Evolutionary conservation across 2,329 filamentous ascomycete species (phyloP).

Genomic region (Colletotrichum siamense): DNA sequence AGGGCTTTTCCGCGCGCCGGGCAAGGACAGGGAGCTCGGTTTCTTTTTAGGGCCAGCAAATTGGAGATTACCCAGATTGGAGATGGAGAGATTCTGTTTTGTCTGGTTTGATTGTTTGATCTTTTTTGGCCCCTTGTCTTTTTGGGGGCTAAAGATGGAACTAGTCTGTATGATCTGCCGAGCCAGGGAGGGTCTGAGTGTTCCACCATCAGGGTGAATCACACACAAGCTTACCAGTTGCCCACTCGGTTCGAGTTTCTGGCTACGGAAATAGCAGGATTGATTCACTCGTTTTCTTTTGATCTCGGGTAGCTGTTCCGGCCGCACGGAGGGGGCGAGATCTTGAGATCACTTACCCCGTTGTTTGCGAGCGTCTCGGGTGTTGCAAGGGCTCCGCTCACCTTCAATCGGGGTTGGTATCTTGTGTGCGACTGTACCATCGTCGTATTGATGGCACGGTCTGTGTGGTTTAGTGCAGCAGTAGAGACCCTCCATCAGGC

Average conservation of each 20-base stretch:
- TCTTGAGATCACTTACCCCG: not conserved
- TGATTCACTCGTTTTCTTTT: not conserved
- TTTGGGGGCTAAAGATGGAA: not conserved
- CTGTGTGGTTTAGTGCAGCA: not conserved
- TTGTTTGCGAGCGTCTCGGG: not conserved
- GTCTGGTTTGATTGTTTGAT: not conserved
- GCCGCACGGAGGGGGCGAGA: not conserved
- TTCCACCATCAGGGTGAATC: not conserved
- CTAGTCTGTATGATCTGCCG: not conserved
- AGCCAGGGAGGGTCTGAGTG: not conserved
- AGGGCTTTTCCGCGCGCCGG: not conserved
- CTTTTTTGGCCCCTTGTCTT: not conserved
- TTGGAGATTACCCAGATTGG: not conserved
- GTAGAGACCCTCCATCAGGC: not conserved
- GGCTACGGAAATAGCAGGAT: not conserved
- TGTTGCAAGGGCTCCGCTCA: not conserved
- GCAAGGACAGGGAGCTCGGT: not conserved
- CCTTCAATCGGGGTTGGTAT: not conserved
- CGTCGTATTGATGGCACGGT: not conserved
- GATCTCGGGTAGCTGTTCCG: not conserved
- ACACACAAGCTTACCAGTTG: not conserved
- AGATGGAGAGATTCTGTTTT: not conserved
- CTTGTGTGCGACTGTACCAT: not conserved
- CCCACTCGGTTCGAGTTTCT: not conserved
- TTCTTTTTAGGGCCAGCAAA: not conserved